Percentiles rank a stretch among this genome's conserved stretches.
Evolutionary conservation across 176 grass and related monocot genomes (phyloP).

Genomic region (Thinopyrum elongatum): DNA sequence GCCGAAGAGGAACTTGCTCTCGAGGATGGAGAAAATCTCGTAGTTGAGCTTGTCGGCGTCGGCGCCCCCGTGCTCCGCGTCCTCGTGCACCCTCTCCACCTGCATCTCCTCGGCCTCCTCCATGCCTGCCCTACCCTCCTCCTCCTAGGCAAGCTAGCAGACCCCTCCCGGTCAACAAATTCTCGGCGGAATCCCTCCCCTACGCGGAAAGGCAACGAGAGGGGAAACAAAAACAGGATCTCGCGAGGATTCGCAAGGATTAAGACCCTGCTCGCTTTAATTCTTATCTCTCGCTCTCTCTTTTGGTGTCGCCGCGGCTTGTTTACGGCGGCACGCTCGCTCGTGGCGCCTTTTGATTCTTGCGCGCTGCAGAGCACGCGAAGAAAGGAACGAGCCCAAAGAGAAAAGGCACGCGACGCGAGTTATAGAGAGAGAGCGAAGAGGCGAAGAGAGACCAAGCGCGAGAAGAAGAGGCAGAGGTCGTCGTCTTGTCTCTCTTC

Average conservation of each 20-base stretch:
- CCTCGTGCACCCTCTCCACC: constrained; percentile 63
- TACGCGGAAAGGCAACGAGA: constrained; percentile 1
- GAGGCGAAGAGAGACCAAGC: no score
- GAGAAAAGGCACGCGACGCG: constrained; percentile 14
- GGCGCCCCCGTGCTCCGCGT: constrained; percentile 15
- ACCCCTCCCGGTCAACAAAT: neutral
- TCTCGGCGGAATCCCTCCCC: neutral
- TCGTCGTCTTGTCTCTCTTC: neutral
- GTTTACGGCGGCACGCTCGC: constrained; percentile 5
- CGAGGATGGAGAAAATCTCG: constrained; percentile 98
- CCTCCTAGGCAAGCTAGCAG: neutral
- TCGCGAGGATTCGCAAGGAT: constrained; percentile 33
- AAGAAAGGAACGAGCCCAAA: constrained; percentile 26
- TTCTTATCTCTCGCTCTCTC: neutral
- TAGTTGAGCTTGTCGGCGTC: constrained; percentile 93
- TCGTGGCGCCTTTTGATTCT: constrained; percentile 36
- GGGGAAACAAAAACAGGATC: constrained; percentile 14
- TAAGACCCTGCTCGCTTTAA: constrained; percentile 1
- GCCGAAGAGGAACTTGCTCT: constrained; percentile 99
- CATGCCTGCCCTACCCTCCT: constrained; percentile 13
- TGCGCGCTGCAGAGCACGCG: constrained; percentile 64
- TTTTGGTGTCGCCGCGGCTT: constrained; percentile 21
- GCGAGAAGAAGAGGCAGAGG: neutral
- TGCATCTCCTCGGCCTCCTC: constrained; percentile 80
- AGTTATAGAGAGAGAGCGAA: neutral